Percentiles rank a stretch among this genome's conserved stretches.
phyloP scores from a whole-genome alignment of 495 filamentous ascomycete species.

The Apodospora peruviana region DNA sequence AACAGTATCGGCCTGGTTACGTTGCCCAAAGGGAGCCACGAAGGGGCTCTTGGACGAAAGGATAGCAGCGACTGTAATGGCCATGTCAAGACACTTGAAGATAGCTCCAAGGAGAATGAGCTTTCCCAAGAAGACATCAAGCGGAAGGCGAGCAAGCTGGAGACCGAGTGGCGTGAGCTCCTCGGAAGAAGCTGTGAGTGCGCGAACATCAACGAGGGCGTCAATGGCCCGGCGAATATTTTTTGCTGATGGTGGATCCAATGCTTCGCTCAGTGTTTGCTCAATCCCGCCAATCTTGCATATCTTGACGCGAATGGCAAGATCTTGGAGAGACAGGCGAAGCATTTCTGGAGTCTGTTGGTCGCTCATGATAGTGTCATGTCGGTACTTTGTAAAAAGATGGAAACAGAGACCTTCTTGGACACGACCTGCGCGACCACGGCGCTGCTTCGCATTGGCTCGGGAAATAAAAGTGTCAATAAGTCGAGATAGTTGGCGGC shows the following conservation, averaged over 20 bases:
- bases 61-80: slow-evolving; percentile 85
- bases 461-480: slow-evolving; percentile 90
- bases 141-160: slow-evolving; percentile 79
- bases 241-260: slow-evolving; percentile 83
- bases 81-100: slow-evolving; percentile 86
- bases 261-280: slow-evolving; percentile 77
- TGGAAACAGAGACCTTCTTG: slow-evolving; percentile 94
- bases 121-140: slow-evolving; percentile 94
- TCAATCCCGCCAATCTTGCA: slow-evolving; percentile 92
- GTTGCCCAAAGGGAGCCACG: slow-evolving; percentile 73
- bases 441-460: slow-evolving; percentile 89
- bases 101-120: slow-evolving; percentile 76
- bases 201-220: slow-evolving; percentile 86
- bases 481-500: slow-evolving; percentile 80
- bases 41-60: slow-evolving; percentile 94
- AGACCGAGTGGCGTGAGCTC: slow-evolving; percentile 80
- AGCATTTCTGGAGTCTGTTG: slow-evolving; percentile 96
- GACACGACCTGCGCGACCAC: slow-evolving; percentile 92
- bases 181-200: slow-evolving; percentile 65
- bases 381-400: slow-evolving; percentile 80
- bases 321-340: slow-evolving; percentile 85
- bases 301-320: slow-evolving; percentile 93
- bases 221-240: slow-evolving; percentile 91
- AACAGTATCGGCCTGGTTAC: slow-evolving; percentile 70
- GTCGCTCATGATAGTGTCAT: slow-evolving; percentile 73